Conservation (phyloP, 495 filamentous ascomycete species). For the Pyronema omphalodes region DNA sequence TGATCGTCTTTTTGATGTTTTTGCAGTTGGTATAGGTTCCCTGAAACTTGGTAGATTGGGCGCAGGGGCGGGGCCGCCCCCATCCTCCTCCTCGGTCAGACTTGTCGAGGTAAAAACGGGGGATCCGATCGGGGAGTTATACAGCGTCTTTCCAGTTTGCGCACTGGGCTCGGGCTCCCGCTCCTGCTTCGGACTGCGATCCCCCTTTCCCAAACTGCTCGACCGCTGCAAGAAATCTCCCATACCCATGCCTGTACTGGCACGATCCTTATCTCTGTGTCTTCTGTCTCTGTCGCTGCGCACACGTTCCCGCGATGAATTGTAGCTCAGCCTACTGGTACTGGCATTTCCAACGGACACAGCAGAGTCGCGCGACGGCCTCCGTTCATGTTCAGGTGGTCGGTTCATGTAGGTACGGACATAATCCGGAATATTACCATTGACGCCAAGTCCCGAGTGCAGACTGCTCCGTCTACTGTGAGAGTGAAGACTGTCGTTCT, state of each 20-base stretch:
- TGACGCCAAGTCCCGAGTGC: conserved; percentile 28
- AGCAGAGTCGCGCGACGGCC: conserved; percentile 13
- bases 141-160: conserved; percentile 6
- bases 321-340: conserved; percentile 16
- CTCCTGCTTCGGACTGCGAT: conserved; percentile 8
- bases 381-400: conserved; percentile 25
- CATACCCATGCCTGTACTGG: conserved; percentile 7
- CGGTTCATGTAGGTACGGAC: conserved; percentile 24
- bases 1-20: background rate
- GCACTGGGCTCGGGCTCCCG: conserved; percentile 10
- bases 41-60: conserved; percentile 17
- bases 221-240: conserved; percentile 17
- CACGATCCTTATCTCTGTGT: conserved; percentile 13
- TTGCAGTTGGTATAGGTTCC: background rate
- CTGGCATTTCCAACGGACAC: conserved; percentile 11
- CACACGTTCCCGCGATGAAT: conserved; percentile 20
- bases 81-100: conserved; percentile 15
- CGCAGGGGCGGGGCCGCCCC: conserved; percentile 12
- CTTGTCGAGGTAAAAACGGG: conserved; percentile 9
- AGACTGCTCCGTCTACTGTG: conserved; percentile 26
- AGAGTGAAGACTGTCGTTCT: conserved; percentile 37
- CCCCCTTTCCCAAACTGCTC: conserved; percentile 20
- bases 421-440: conserved; percentile 28
- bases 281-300: conserved; percentile 15
- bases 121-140: conserved; percentile 16